Evolutionary conservation across 2,329 filamentous ascomycete genomes (phyloP), one percentile per base, ranked within the genome.

Genomic region (Shiraia sp.): DNA sequence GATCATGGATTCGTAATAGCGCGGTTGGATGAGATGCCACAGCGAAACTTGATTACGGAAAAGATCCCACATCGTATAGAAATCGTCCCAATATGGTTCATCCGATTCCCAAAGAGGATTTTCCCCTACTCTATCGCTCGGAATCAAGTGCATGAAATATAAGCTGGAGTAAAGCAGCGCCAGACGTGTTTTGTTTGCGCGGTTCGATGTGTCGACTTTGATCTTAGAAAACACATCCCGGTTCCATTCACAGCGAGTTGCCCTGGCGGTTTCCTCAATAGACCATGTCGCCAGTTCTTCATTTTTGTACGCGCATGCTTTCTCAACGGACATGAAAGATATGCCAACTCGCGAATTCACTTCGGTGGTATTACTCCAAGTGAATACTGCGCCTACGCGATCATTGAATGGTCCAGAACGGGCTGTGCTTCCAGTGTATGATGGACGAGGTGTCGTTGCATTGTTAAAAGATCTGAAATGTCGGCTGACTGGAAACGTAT

Each of bases 1-100:
- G n/a, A 88, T 74, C 82, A 88, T 87, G 25, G 78, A 69, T 0
- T 82, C 77, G 19, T 87, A 80, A 1, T 83, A 79, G 0, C 70
- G 51, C 0, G 86, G 84, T 47, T 88, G 84, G 1, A 85, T 62
- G n/a, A 89, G 71, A 81, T 84, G 36, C 80, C 63, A 69, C 4
- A 69, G 33, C 1, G 57, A 63, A 1, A 67, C 63, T 29, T 68
- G 65, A 30, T 68, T 84, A 6, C 86, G 75, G 54, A 86, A 88
- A 0, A 80, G 78, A 57, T 89, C 86, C 86, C 86, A 89, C 22
- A 88, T 81, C 46, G 85, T 87, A 60, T 88, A 89, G 43, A 83
- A 88, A 1, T 83, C 86, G 63, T 88, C 86, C 59, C 58, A 67
- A 50, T 87, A 88, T 0, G 85, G 85, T 62, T 88, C 85, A 5